Conservation (phyloP, 805 yeast genomes). For the Kurtzmaniella fragi region DNA sequence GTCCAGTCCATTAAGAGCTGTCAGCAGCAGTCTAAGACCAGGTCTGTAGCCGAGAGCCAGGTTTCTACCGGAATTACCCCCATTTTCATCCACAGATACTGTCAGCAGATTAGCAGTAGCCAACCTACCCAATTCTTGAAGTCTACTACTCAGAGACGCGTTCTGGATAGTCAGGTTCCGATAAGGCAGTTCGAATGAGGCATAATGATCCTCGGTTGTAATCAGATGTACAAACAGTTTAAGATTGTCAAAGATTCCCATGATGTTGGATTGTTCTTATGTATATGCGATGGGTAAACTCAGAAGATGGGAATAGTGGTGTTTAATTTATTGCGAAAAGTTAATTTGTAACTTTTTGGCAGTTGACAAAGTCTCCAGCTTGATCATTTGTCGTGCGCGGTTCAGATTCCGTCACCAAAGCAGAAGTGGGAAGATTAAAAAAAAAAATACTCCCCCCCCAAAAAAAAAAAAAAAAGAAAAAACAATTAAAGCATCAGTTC, state of each 20-base stretch:
- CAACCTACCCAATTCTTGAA: conserved; percentile 28
- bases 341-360: too few species aligned
- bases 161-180: conserved; percentile 16
- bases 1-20: conserved; percentile 34
- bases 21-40: conserved; percentile 39
- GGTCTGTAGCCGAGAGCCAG: conserved; percentile 33
- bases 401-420: too few species aligned
- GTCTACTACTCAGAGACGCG: conserved; percentile 23
- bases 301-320: too few species aligned
- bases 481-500: too few species aligned
- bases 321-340: too few species aligned
- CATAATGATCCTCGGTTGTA: conserved; percentile 57
- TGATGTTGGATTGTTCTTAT: conserved; percentile 6
- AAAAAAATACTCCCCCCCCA: too few species aligned
- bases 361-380: too few species aligned
- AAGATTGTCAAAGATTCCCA: conserved; percentile 36
- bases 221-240: conserved; percentile 43
- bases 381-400: too few species aligned
- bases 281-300: too few species aligned
- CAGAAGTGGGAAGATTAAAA: too few species aligned
- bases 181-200: conserved; percentile 43
- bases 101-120: conserved; percentile 21
- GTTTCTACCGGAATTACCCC: conserved; percentile 8
- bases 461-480: too few species aligned
- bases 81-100: conserved; percentile 20